phyloP scores from a whole-genome alignment of 2,329 filamentous ascomycete genomes.

The Hymenoscyphus salicellus region DNA sequence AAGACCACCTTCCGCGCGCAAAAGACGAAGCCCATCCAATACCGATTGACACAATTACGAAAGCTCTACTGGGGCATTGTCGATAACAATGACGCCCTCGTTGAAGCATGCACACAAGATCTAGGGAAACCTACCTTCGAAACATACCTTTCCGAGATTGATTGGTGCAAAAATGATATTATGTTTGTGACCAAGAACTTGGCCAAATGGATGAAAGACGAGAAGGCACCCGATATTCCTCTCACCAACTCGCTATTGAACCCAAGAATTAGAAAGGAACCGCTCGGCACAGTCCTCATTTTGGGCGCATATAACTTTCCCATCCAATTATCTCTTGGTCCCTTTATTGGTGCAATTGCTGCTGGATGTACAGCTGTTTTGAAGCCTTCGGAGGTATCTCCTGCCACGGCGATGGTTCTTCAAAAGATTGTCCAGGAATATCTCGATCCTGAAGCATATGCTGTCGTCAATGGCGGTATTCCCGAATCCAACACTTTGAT shows the following conservation, averaged over 20 bases:
- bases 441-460: constrained; percentile 75
- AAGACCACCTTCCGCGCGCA: constrained; percentile 72
- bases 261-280: constrained; percentile 80
- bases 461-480: constrained; percentile 75
- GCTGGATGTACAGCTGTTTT: constrained; percentile 86
- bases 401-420: constrained; percentile 72
- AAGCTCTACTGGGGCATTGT: constrained; percentile 92
- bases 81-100: constrained; percentile 70
- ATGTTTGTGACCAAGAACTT: constrained; percentile 75
- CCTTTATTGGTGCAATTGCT: constrained; percentile 83
- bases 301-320: constrained; percentile 97
- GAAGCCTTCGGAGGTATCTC: constrained; percentile 85
- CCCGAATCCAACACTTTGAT: constrained; percentile 79
- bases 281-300: constrained; percentile 76
- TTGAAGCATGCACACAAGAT: constrained; percentile 74
- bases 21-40: constrained; percentile 79
- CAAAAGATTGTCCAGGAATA: constrained; percentile 72
- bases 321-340: constrained; percentile 72
- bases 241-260: constrained; percentile 66
- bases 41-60: constrained; percentile 79
- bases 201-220: constrained; percentile 78
- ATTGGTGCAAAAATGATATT: constrained; percentile 78
- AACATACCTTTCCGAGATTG: constrained; percentile 68
- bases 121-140: constrained; percentile 77
- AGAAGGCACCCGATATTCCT: constrained; percentile 67